Base-by-base conservation (phyloP, 345 rosid genomes). In the Psidium friedrichsthalianum region DNA sequence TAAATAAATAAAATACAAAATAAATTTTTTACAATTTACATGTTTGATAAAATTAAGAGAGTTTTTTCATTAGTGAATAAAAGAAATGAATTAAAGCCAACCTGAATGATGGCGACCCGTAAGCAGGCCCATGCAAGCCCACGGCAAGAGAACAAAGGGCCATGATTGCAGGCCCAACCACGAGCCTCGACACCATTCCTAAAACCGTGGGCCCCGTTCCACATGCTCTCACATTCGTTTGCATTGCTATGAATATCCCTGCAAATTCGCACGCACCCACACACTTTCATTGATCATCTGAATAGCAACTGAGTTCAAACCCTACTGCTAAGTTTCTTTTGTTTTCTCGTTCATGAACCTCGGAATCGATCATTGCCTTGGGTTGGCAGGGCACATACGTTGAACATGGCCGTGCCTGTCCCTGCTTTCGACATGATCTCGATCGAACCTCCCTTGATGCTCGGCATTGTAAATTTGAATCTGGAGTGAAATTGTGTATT, bases 161-260 rank as follows among this genome's bases (percentile, higher is more conserved):
- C 90, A 90, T 87, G 1, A 90, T 87, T 0, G 90, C 85, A 0
- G 92, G 92, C 2, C 91, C 89, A 2, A 90, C 93, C 1, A 90
- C 59, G 82, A 91, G 89, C 86, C 78, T 86, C 22, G 88, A 81
- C 0, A 88, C 47, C 93, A 91, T 85, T 12, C 90, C 91, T 22
- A 90, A 86, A 10, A 90, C 83, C 0, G 99, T 90, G 54, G 94
- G 83, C 54, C 91, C 87, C 51, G 95, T 51, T 11, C 99, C 98
- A 51, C 98, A 96, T 14, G 95, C 93, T 56, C 94, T 88, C 83
- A 95, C 36, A 87, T 91, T 95, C 87, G 93, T 92, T 86, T 95
- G 98, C 57, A 88, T 78, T 42, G 98, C 98, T 96, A 96, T 94
- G 91, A 95, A 96, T n/a, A 94, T 95, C 44, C 98, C 99, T 95